These are phyloP conservation scores for Salvia sclarea DNA, from an alignment of 305 asterid genomes.

Conservation along the genomic window DNA sequence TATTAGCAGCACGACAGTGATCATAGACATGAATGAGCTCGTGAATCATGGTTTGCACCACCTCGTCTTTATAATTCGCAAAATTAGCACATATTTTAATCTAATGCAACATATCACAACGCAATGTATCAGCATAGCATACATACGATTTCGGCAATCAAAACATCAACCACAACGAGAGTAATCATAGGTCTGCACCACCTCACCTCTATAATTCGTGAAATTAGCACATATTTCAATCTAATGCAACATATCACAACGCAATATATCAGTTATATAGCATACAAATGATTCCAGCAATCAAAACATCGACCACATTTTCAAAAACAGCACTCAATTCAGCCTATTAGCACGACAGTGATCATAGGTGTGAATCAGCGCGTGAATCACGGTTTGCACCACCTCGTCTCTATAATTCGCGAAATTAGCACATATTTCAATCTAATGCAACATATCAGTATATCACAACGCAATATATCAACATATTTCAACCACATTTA, in stretches of 20 bases:
- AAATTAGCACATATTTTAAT: conserved; percentile 68
- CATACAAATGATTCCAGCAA: too few relatives aligned
- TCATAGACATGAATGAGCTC: conserved; percentile 92
- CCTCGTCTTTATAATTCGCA: conserved; percentile 66
- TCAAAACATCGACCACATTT: too few relatives aligned
- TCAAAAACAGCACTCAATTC: neutral
- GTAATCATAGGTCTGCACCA: too few relatives aligned
- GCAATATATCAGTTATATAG: too few relatives aligned
- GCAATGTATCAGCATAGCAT: neutral
- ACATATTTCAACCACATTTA: neutral
- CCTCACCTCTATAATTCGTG: too few relatives aligned
- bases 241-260: too few relatives aligned
- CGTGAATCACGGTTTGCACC: conserved; percentile 73
- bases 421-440: conserved; percentile 65
- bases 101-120: conserved; percentile 23
- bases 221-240: too few relatives aligned
- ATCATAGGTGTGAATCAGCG: conserved; percentile 88
- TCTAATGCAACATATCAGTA: conserved; percentile 36
- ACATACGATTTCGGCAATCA: neutral
- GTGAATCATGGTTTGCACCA: conserved; percentile 72
- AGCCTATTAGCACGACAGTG: conserved; percentile 52
- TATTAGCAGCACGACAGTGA: conserved; percentile 75
- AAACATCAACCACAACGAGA: too few relatives aligned
- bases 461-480: too few relatives aligned
- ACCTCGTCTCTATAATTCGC: conserved; percentile 69